Conservation (phyloP, 768 basidiomycete species). For the Pleurotus djamor region DNA sequence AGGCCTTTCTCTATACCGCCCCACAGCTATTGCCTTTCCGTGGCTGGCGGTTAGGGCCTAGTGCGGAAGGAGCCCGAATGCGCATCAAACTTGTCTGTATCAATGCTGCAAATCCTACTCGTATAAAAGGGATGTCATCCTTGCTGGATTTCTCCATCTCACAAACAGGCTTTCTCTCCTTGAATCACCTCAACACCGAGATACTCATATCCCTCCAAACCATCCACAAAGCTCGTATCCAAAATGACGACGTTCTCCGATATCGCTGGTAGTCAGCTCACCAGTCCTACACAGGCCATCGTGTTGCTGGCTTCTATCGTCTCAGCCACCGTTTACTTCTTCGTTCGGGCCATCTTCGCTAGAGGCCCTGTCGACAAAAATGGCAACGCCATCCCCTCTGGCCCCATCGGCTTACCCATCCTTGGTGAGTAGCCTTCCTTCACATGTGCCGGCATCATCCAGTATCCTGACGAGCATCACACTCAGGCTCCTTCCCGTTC, state of each 20-base stretch:
- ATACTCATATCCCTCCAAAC: too few relatives aligned
- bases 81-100: too few relatives aligned
- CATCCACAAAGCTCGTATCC: neutral
- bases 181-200: too few relatives aligned
- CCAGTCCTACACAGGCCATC: constrained; percentile 6
- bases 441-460: neutral
- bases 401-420: constrained; percentile 18
- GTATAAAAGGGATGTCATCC: neutral
- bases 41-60: neutral
- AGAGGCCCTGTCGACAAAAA: constrained; percentile 9
- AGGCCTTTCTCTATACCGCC: neutral
- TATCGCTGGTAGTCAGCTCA: constrained; percentile 6
- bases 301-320: constrained; percentile 17
- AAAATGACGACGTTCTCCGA: constrained; percentile 1
- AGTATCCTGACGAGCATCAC: neutral
- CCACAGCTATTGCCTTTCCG: neutral
- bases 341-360: constrained; percentile 7
- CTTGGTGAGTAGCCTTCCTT: constrained; percentile 12
- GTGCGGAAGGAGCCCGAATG: neutral
- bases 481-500: constrained; percentile 32
- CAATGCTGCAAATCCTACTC: neutral
- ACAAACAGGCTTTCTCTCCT: neutral
- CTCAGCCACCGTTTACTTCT: constrained; percentile 19
- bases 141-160: neutral
- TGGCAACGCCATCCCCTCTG: constrained; percentile 18